Evolutionary conservation across 164 flowering plant species (phyloP).

Genomic region (Dillenia suffruticosa): DNA sequence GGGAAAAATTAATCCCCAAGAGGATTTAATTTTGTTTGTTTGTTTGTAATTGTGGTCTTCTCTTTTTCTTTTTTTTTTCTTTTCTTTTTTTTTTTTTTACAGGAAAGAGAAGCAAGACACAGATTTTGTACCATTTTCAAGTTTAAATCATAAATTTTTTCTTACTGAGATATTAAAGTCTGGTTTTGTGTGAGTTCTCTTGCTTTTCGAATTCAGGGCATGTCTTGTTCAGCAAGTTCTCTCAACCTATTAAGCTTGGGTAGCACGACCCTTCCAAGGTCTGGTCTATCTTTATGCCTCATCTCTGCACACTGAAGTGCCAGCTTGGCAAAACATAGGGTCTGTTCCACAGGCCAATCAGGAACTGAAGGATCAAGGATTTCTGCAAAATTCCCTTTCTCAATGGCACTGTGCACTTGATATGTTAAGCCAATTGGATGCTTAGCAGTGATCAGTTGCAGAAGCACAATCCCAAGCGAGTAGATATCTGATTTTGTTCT

Average conservation of each 20-base stretch:
- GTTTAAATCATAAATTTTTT: no score
- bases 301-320: conserved; percentile 57
- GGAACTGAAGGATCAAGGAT: conserved; percentile 53
- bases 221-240: conserved; percentile 41
- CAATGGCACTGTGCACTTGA: conserved; percentile 47
- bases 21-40: no score
- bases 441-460: conserved; percentile 61
- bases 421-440: conserved; percentile 71
- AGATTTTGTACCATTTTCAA: no score
- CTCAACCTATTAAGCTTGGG: conserved; percentile 58
- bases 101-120: no score
- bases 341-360: conserved; percentile 65
- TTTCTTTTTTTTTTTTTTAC: no score
- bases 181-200: conserved; percentile 18
- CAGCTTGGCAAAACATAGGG: conserved; percentile 44
- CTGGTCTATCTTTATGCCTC: conserved; percentile 63
- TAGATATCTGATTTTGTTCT: conserved; percentile 66
- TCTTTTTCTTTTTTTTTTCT: no score
- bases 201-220: conserved; percentile 16
- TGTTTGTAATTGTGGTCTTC: no score
- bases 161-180: conserved; percentile 1
- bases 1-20: no score
- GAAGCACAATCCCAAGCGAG: conserved; percentile 65
- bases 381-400: conserved; percentile 48
- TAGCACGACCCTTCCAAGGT: conserved; percentile 43